These are phyloP conservation scores for Friedmanniomyces endolithicus DNA, from an alignment of 495 filamentous ascomycete genomes.

Conservation along the genomic window DNA sequence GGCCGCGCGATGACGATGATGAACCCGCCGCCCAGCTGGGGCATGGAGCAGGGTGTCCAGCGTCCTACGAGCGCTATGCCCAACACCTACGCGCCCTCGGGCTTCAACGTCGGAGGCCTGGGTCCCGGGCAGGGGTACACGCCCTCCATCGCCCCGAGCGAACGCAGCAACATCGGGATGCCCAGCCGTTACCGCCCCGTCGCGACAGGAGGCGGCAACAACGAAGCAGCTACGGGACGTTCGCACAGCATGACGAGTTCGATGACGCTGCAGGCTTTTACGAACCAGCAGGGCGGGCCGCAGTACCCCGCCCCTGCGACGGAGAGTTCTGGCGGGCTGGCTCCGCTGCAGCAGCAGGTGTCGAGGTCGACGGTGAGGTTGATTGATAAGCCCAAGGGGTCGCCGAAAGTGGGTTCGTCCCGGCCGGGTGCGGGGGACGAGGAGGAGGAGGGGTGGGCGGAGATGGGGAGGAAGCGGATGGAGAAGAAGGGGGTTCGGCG, in stretches of 20 bases:
- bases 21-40: constrained; percentile 16
- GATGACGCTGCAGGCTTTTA: constrained; percentile 21
- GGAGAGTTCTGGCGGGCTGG: background rate
- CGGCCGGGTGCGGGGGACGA: constrained; percentile 45
- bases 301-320: background rate
- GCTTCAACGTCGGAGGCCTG: constrained; percentile 28
- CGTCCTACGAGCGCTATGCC: constrained; percentile 14
- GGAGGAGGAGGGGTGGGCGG: constrained; percentile 75
- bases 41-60: background rate
- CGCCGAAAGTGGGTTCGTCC: constrained; percentile 3
- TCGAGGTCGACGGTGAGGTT: constrained; percentile 9
- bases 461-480: constrained; percentile 74
- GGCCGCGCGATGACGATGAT: constrained; percentile 23
- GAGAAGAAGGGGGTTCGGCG: constrained; percentile 67
- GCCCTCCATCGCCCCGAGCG: constrained; percentile 76
- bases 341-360: background rate
- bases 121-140: constrained; percentile 47
- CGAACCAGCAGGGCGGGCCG: background rate
- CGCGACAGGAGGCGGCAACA: constrained; percentile 40
- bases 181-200: constrained; percentile 90
- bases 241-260: constrained; percentile 29
- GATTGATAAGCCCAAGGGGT: constrained; percentile 18
- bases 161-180: constrained; percentile 83
- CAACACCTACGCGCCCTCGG: constrained; percentile 11
- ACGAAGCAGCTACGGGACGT: constrained; percentile 18